These are phyloP conservation scores for Pleoardoris graminearum DNA, from an alignment of 2,329 filamentous ascomycete species.

Conservation along the genomic window DNA sequence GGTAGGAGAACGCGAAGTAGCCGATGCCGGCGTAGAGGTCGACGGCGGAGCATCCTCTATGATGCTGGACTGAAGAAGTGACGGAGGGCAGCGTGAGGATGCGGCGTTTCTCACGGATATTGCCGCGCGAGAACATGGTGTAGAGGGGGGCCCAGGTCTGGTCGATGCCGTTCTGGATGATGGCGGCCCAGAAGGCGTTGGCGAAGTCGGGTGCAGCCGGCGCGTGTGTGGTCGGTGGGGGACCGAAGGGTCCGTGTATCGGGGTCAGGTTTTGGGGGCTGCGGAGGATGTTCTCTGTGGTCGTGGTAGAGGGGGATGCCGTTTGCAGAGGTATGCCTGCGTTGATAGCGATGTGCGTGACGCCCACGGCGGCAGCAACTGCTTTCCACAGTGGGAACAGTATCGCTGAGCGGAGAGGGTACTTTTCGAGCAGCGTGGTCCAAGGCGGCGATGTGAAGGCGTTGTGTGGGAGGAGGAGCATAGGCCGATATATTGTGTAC, in stretches of 20 bases:
- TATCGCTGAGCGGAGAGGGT: constrained; percentile 26
- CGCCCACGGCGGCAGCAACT: constrained; percentile 45
- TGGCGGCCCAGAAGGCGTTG: constrained; percentile 75
- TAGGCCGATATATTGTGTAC: constrained; percentile 61
- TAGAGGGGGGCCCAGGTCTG: constrained; percentile 88
- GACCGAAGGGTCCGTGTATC: constrained; percentile 75
- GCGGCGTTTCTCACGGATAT: constrained; percentile 84
- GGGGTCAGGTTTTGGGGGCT: constrained; percentile 71
- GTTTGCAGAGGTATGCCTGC: constrained; percentile 55
- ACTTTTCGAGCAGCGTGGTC: constrained; percentile 33
- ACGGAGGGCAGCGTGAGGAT: constrained; percentile 58
- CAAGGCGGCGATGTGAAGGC: constrained; percentile 47
- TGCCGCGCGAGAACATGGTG: constrained; percentile 94
- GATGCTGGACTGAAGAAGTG: constrained; percentile 24
- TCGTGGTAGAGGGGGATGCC: not conserved
- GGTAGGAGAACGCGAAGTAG: constrained; percentile 89
- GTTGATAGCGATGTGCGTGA: constrained; percentile 63
- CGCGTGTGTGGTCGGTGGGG: constrained; percentile 30
- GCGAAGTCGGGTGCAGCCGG: constrained; percentile 59
- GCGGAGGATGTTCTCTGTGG: constrained; percentile 66
- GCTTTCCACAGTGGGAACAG: constrained; percentile 31
- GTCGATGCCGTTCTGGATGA: constrained; percentile 72
- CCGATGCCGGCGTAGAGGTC: constrained; percentile 93
- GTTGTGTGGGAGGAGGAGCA: constrained; percentile 60
- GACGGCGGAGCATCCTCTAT: constrained; percentile 49